Base-by-base conservation (phyloP, 257 asterid species). In the Anisodus tanguticus region DNA sequence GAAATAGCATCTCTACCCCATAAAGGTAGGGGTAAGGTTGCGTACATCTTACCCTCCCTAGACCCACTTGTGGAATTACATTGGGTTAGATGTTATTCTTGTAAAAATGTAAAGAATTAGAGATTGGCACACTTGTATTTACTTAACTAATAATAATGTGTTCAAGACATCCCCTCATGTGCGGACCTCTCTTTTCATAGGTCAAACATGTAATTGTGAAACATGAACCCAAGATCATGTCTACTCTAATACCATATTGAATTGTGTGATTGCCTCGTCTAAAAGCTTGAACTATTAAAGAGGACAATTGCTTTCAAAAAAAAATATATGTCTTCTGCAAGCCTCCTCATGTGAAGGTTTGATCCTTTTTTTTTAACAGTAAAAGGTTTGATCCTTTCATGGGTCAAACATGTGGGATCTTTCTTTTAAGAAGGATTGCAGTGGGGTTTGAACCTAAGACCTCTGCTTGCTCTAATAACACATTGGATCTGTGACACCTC, bases 131-230 rank as follows among this genome's bases (percentile, higher is more conserved):
- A 37, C 22, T 3, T 39, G 4, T 37, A 37, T 12, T 67, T 67
- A 68, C 76, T 37, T 68, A 37, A 68, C 76, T 68, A 68, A 68
- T 22, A 22, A 68, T 68, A 39, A 37, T 68, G 51, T 68, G 53
- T 6, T 37, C 51, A 15, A 67, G 76, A 19, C 49, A 67, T 67
- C 49, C 74, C 76, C 22, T 41, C 78, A 69, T 1, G 15, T 69
- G 4, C 26, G 39, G 37, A 43, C 31, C 31, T 69, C 54, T 17
- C 17, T 43, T 17, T 43, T 17, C 57, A 19, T 16, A 35, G 16
- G 57, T 7, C 37, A 70, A 70, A 43, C 51, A 39, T 2, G 77
- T 69, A 39, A 39, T 15, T 39, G 53, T 39, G 77, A 69, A 16
- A 39, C 79, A 41, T 17, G 35, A 43, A 47, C 35, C 37, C 5